Conservation (phyloP, 345 rosid genomes). For the Arabidopsis suecica region DNA sequence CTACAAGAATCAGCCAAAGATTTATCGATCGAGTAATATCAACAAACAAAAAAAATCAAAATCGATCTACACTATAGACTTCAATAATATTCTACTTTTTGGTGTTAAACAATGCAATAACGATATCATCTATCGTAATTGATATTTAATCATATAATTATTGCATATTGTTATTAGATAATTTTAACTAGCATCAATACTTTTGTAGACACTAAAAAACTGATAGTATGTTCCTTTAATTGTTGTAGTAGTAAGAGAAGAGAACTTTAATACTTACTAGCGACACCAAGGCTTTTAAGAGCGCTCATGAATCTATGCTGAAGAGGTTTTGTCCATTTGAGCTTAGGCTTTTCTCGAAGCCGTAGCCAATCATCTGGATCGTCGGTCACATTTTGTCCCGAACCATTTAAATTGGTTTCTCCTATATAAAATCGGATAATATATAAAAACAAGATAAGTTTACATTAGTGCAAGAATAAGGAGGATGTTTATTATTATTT, state of each 20-base stretch:
- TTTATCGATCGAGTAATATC: neutral
- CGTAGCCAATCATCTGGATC: neutral
- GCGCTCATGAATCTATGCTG: constrained; percentile 56
- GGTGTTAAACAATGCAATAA: neutral
- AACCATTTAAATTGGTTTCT: neutral
- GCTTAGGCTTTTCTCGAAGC: constrained; percentile 48
- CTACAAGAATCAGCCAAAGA: neutral
- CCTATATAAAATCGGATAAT: neutral
- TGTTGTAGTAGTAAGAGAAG: neutral
- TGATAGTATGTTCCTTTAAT: neutral
- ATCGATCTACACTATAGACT: neutral
- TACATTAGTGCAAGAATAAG: neutral
- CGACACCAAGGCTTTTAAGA: constrained; percentile 49
- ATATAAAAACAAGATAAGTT: neutral
- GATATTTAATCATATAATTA: neutral
- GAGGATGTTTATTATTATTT: too few relatives aligned
- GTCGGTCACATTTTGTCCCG: neutral
- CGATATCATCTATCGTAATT: neutral
- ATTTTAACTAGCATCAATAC: neutral
- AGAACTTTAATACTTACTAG: constrained; percentile 53
- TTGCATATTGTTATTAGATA: neutral
- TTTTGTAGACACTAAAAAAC: neutral
- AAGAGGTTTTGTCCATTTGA: constrained; percentile 60
- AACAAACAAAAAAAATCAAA: neutral
- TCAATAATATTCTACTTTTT: neutral